Conservation (phyloP, 148 eudicot genomes). For the Spergularia marina region DNA sequence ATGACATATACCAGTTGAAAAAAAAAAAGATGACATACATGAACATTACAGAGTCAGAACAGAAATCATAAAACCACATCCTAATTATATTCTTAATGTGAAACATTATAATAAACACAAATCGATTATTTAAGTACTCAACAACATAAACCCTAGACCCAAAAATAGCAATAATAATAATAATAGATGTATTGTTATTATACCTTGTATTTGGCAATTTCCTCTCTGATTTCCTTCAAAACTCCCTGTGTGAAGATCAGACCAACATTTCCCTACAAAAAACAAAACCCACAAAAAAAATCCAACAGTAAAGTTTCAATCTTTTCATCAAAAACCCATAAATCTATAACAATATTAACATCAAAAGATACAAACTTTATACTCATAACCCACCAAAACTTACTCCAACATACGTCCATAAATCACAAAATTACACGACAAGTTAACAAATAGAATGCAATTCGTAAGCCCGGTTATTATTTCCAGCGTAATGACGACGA, state of each 20-base stretch:
- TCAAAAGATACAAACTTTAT: neutral
- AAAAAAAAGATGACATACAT: too few relatives aligned
- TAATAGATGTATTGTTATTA: neutral
- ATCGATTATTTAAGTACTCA: neutral
- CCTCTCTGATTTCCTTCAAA: slow-evolving; percentile 58
- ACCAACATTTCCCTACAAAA: slow-evolving; percentile 56
- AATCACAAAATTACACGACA: neutral
- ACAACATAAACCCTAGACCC: neutral
- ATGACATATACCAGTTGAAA: too few relatives aligned
- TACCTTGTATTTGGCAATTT: slow-evolving; percentile 50
- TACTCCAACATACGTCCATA: neutral
- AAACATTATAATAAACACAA: neutral
- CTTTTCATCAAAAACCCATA: neutral
- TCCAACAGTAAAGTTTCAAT: neutral
- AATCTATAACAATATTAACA: neutral
- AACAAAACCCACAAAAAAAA: slow-evolving; percentile 11
- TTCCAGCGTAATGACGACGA: too few relatives aligned
- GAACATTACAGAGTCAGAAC: too few relatives aligned
- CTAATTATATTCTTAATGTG: too few relatives aligned
- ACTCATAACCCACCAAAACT: neutral
- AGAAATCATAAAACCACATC: too few relatives aligned
- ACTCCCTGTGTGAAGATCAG: slow-evolving; percentile 58
- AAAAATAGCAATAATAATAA: neutral
- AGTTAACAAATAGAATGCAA: too few relatives aligned
- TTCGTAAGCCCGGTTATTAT: too few relatives aligned